Base-by-base conservation (phyloP, 176 grass and related monocot species). In the Puya raimondii region DNA sequence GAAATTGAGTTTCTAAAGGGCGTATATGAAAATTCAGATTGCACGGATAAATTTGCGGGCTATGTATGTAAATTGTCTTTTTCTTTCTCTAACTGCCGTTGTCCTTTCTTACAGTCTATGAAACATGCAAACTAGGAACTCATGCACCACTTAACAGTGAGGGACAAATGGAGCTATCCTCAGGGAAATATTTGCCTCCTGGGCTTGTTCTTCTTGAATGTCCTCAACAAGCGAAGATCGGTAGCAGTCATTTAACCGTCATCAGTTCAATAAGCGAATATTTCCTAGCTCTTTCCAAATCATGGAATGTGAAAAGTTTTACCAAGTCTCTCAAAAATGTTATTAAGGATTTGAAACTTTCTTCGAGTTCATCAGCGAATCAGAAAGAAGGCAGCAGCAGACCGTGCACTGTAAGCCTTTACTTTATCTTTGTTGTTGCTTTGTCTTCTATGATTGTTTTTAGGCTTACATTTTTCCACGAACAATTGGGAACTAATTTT, bases 81-180 rank as follows among this genome's bases (percentile, higher is more conserved):
- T 21, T 67, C 57, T 67, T 47, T 70, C 67, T 78, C 10, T 64
- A 75, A 18, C 49, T 81, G 71, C 47, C 80, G 42, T 3, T 69
- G 58, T 66, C 51, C 25, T 42, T 80, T 66, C 51, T 47, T 80
- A 59, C 57, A 99, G 94, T 93, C 78, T 99, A 99, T 80, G 89
- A 93, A 77, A 74, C 80, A 79, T 99, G 94, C 87, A 99, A 90
- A 75, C 73, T 99, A 66, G 94, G 94, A 73, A 84, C 76, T 75
- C 94, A 99, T 85, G 72, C 72, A 23, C 84, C 94, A 70, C 89
- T 90, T 54, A 71, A 74, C 53, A 78, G 63, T 81, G 81, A 80
- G 53, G 88, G 86, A 25, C 94, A 97, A 75, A 85, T 74, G 64
- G 94, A 99, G 66, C 29, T 76, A 63, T 84, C 89, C 49, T 67